Evolutionary conservation across 2,329 filamentous ascomycete species (phyloP), one percentile per base, ranked within the genome.

Genomic region (Cercospora sp.): DNA sequence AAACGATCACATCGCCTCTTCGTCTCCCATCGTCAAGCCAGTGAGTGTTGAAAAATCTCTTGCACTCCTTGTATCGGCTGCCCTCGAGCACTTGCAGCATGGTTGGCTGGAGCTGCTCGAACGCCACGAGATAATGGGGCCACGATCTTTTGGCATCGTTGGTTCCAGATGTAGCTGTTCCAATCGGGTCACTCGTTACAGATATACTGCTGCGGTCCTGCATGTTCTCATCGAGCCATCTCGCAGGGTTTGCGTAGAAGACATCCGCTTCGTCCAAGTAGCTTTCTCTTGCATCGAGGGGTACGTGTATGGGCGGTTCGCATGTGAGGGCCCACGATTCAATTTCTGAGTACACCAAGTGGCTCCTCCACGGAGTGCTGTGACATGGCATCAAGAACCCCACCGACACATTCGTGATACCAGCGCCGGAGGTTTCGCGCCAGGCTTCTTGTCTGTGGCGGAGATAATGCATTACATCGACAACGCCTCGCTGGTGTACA

Each of bases 371-470:
- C 2, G 95, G 94, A 0, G 94, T 98, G 72, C 91, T 92, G 83
- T 99, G 95, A 81, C 95, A 99, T 9, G 95, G 95, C 86, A 94
- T 96, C 26, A 99, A 85, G 81, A 98, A 97, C 20, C 91, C 90
- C 36, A 90, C 83, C 3, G 86, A 86, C 30, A 86, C 85, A 67
- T 74, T 78, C 18, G 55, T 65, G 3, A 45, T 20, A 8, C 51
- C 67, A 18, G 30, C 16, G 20, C 30, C 39, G 60, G 30, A 69
- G 51, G 58, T 8, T 72, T 62, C 61, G 7, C 72, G 72, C 67
- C 71, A 72, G n/a, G 71, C 57, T 63, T 74, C 70, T 31, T 75
- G 75, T 16, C 92, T 86, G 48, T 83, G 78, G n/a, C 94, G 90
- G 59, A 99, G 85, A 78, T 91, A 93, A 70, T 85, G 79, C 64